Evolutionary conservation across 139 green algal species (phyloP).

Genomic region (Eudorina sp.): DNA sequence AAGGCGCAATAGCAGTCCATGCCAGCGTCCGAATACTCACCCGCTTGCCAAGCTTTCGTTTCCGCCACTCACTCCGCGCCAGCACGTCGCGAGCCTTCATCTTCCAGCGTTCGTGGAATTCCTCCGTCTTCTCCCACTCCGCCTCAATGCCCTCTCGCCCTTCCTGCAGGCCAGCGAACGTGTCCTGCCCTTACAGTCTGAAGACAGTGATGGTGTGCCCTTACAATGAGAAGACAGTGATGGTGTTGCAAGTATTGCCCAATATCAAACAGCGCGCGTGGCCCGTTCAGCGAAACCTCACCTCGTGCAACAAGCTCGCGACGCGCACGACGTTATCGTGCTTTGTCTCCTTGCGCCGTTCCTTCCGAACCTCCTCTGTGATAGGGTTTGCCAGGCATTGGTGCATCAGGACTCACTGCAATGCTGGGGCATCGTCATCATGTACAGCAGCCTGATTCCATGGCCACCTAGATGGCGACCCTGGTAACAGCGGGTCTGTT

Average conservation of each 20-base stretch:
- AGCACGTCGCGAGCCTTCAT: constrained; percentile 86
- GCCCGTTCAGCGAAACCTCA: no score
- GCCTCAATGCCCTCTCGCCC: constrained; percentile 81
- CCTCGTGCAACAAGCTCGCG: constrained; percentile 78
- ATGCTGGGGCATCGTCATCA: no score
- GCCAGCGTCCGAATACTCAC: constrained; percentile 42
- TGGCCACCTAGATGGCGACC: no score
- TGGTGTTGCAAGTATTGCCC: no score
- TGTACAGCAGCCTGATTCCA: no score
- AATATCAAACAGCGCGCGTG: no score
- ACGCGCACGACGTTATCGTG: constrained; percentile 85
- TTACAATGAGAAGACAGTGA: no score
- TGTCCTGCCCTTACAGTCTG: no score
- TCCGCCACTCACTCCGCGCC: constrained; percentile 82
- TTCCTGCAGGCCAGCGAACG: constrained; percentile 55
- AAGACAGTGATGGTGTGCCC: no score
- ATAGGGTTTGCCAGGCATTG: neutral
- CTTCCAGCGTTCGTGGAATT: constrained; percentile 90
- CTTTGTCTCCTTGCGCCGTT: constrained; percentile 89
- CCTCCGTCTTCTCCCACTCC: constrained; percentile 81
- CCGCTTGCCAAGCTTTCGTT: constrained; percentile 83
- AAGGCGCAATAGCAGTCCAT: no score
- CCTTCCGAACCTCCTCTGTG: constrained; percentile 85
- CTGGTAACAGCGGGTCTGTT: neutral
- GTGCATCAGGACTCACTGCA: no score